Conservation (phyloP, 1,139 yeast species). For the Candida sojae region DNA sequence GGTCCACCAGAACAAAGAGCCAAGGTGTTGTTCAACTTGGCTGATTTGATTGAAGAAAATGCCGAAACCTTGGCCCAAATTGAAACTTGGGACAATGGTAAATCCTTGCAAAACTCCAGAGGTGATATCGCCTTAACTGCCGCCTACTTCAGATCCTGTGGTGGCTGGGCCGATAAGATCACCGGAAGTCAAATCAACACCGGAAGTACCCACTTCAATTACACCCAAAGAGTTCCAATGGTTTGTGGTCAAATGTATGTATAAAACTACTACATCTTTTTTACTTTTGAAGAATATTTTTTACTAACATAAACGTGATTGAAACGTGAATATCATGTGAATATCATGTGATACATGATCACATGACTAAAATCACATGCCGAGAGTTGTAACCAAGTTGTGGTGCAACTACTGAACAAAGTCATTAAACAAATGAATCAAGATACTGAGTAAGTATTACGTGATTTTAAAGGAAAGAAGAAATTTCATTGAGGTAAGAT, state of each 20-base stretch:
- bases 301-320: not conserved
- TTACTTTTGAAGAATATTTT: not conserved
- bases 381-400: no score
- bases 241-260: conserved; percentile 68
- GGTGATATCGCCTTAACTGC: conserved; percentile 66
- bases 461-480: no score
- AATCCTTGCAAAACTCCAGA: conserved; percentile 56
- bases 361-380: no score
- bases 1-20: conserved; percentile 53
- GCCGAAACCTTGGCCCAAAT: conserved; percentile 62
- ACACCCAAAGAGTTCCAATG: conserved; percentile 62
- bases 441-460: no score
- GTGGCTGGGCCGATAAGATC: conserved; percentile 84
- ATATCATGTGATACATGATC: not conserved
- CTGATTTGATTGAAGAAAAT: conserved; percentile 63
- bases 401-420: no score
- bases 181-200: conserved; percentile 69
- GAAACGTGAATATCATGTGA: not conserved
- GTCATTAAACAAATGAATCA: no score
- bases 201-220: conserved; percentile 61
- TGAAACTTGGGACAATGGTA: conserved; percentile 82
- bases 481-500: no score
- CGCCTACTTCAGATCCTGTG: conserved; percentile 68
- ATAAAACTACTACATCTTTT: not conserved
- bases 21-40: conserved; percentile 54